Evolutionary conservation across 805 yeast genomes (phyloP).

Genomic region (Danielia oregonensis): DNA sequence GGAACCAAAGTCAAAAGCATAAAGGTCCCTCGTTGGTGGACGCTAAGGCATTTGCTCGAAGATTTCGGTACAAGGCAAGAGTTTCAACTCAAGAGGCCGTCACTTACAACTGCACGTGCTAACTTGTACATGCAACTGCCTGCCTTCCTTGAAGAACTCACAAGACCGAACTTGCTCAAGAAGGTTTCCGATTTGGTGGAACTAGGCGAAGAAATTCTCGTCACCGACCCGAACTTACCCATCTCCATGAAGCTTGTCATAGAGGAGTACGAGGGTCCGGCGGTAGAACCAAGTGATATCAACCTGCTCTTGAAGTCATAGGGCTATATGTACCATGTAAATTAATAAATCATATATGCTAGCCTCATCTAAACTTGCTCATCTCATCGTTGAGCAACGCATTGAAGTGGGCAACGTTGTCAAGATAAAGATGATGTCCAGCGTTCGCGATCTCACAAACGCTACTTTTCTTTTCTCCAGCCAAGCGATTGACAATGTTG

Average conservation of each 20-base stretch:
- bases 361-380: conserved; percentile 19
- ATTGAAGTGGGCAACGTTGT: conserved; percentile 56
- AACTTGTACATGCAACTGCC: conserved; percentile 49
- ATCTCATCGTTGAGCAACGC: conserved; percentile 48
- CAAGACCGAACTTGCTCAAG: conserved; percentile 40
- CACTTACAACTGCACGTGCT: conserved; percentile 37
- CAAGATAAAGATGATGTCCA: conserved; percentile 81
- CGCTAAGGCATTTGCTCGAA: conserved; percentile 35
- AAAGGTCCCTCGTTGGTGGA: conserved; percentile 26
- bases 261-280: conserved; percentile 20
- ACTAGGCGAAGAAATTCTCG: conserved; percentile 46
- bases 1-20: conserved; percentile 39
- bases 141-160: conserved; percentile 40
- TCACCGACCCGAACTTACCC: conserved; percentile 52
- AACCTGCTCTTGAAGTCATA: conserved; percentile 7
- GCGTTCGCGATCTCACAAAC: conserved; percentile 48
- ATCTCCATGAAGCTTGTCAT: conserved; percentile 31
- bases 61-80: conserved; percentile 28
- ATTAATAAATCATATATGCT: background rate
- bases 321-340: background rate
- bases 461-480: conserved; percentile 17
- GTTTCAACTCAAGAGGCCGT: conserved; percentile 39
- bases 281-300: conserved; percentile 18
- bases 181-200: conserved; percentile 34
- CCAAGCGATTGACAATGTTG: conserved; percentile 24